Evolutionary conservation across 1,139 yeast species (phyloP).

Genomic region (Magnusiomyces ingens): DNA sequence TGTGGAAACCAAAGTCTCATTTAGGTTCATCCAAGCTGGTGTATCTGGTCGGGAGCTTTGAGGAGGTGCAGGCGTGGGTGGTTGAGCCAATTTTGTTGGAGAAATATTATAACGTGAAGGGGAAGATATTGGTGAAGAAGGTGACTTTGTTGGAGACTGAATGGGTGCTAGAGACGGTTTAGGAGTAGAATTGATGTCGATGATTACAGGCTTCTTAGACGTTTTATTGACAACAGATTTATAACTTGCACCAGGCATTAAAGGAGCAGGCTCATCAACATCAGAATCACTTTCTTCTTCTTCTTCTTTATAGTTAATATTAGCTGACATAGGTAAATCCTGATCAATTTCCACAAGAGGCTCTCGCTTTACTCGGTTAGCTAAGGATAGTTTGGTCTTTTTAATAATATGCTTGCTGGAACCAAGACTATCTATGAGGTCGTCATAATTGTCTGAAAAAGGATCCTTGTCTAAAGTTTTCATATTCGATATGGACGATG

Average conservation of each 20-base stretch:
- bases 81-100: neutral
- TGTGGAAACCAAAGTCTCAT: slow-evolving; percentile 2
- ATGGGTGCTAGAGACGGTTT: neutral
- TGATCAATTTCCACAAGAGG: neutral
- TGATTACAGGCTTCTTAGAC: neutral
- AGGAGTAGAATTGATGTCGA: neutral
- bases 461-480: neutral
- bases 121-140: neutral
- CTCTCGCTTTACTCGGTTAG: too few relatives aligned
- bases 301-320: too few relatives aligned
- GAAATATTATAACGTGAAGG: neutral
- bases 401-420: neutral
- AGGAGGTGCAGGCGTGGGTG: slow-evolving; percentile 18
- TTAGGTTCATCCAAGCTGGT: slow-evolving; percentile 14
- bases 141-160: neutral
- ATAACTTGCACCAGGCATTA: neutral
- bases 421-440: neutral
- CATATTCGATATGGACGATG: neutral
- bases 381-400: neutral
- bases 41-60: slow-evolving; percentile 11
- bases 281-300: neutral
- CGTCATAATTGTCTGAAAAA: neutral
- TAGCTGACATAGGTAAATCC: too few relatives aligned
- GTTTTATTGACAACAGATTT: neutral
- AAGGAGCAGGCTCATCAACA: neutral